phyloP scores from a whole-genome alignment of 768 basidiomycete genomes.

The Artomyces pyxidatus region DNA sequence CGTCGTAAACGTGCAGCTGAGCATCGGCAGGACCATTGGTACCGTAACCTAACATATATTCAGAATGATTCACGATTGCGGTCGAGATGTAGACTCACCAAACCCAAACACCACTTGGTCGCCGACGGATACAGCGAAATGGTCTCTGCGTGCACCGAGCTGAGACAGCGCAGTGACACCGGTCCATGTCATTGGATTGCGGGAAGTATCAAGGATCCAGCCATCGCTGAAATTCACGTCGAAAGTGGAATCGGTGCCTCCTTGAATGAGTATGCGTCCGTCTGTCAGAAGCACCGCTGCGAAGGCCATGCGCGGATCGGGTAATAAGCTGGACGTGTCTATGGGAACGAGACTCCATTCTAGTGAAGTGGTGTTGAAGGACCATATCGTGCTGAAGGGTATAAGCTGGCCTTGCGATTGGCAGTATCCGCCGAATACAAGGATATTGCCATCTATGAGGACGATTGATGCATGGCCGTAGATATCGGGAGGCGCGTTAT shows the following conservation, averaged over 20 bases:
- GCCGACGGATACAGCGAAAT: conserved; percentile 58
- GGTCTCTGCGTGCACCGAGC: conserved; percentile 62
- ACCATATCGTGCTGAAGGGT: conserved; percentile 53
- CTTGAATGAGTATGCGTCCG: conserved; percentile 64
- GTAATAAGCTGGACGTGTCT: conserved; percentile 36
- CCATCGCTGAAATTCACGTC: conserved; percentile 57
- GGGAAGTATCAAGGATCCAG: conserved; percentile 55
- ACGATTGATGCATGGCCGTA: conserved; percentile 67
- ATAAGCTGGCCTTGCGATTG: conserved; percentile 38
- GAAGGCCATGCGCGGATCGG: conserved; percentile 56
- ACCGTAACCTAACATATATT: conserved; percentile 34
- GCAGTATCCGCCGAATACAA: conserved; percentile 71
- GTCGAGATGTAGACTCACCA: conserved; percentile 39
- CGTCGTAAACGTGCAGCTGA: conserved; percentile 45
- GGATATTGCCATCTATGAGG: conserved; percentile 57
- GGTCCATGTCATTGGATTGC: conserved; percentile 54
- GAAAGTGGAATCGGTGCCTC: conserved; percentile 53
- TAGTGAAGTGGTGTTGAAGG: conserved; percentile 47
- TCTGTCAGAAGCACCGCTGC: conserved; percentile 42
- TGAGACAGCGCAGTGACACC: conserved; percentile 40
- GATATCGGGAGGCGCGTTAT: conserved; percentile 55
- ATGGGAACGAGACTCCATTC: conserved; percentile 43
- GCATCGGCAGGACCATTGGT: conserved; percentile 44
- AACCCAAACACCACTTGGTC: conserved; percentile 67
- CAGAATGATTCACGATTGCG: neutral